Evolutionary conservation across 1,284 basidiomycete genomes (phyloP), one percentile per base, ranked within the genome.

Genomic region (Cystobasidium slooffiae): DNA sequence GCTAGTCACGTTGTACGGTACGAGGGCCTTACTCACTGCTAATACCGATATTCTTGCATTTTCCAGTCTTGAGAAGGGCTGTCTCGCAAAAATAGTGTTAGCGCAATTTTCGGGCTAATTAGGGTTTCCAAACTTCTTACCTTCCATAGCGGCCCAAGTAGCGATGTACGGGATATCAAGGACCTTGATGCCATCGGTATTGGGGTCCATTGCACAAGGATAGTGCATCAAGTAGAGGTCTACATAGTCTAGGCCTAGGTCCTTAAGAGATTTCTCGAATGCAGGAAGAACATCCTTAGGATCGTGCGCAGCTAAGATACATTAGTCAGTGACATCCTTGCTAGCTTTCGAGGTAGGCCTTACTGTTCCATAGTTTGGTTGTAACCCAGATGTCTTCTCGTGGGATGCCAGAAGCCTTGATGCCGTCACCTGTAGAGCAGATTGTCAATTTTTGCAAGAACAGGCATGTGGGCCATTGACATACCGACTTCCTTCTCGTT

Each of bases 171-270:
- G 59, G 6, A 61, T 61, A 6, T 61, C 59, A n/a, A 61, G 59
- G 10, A 61, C 59, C 41, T 61, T 61, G 39, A 61, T 61, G n/a
- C 59, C 59, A 24, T 61, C 59, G 41, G 44, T 39, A n/a, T 61
- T 61, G 0, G 59, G 59, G 39, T 61, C 59, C 59, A 61, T 61
- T 12, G 59, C 59, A 37, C 59, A 61, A 44, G 59, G 59, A 20
- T 61, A 61, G 22, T 61, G 59, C 59, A 61, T 61, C n/a, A 61
- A 22, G 20, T 61, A 61, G 6, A 61, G 41, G 20, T 61, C 59
- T 74, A 94, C 86, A 82, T 94, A 93, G 47, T 86, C 85, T 3
- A 89, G 87, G 69, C 87, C 87, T 58, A 94, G 88, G 79, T 87
- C 86, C 78, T 86, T 83, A 64, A 94, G 85, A 41, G 90, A 91